Evolutionary conservation across 2,329 filamentous ascomycete genomes (phyloP).

Genomic region (Pleochaeta shiraiana): DNA sequence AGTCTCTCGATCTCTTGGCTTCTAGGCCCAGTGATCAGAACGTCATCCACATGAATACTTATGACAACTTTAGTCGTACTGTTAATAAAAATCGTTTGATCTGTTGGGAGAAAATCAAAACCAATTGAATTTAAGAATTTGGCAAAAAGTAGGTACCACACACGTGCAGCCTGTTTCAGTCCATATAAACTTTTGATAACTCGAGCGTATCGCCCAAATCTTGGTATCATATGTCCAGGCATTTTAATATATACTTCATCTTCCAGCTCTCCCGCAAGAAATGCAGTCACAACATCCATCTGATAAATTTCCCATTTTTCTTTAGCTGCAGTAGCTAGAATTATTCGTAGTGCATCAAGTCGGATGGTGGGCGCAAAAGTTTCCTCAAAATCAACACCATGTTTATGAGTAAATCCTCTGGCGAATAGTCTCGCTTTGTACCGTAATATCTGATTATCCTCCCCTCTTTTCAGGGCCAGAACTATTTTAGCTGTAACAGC

Average conservation of each 20-base stretch:
- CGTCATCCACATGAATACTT: background rate
- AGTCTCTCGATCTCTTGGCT: background rate
- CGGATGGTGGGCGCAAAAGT: background rate
- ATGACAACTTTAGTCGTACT: background rate
- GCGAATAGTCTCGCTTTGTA: background rate
- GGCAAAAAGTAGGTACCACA: background rate
- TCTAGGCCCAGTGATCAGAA: background rate
- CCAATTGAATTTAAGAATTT: background rate
- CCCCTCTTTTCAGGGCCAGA: background rate
- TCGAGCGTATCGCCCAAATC: background rate
- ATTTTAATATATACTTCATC: conserved; percentile 2
- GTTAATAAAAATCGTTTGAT: background rate
- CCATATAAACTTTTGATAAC: background rate
- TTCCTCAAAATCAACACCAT: background rate
- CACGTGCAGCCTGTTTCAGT: background rate
- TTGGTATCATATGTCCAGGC: background rate
- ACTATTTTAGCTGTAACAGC: background rate
- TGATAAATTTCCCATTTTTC: background rate
- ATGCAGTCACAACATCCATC: conserved; percentile 1
- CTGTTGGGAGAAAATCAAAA: background rate
- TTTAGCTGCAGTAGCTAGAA: conserved; percentile 1
- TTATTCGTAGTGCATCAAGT: background rate
- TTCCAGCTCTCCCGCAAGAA: background rate
- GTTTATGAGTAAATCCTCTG: background rate
- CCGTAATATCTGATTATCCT: background rate